These are phyloP conservation scores for Chlorophyllum brunneum DNA, from an alignment of 768 basidiomycete genomes.

Conservation along the genomic window DNA sequence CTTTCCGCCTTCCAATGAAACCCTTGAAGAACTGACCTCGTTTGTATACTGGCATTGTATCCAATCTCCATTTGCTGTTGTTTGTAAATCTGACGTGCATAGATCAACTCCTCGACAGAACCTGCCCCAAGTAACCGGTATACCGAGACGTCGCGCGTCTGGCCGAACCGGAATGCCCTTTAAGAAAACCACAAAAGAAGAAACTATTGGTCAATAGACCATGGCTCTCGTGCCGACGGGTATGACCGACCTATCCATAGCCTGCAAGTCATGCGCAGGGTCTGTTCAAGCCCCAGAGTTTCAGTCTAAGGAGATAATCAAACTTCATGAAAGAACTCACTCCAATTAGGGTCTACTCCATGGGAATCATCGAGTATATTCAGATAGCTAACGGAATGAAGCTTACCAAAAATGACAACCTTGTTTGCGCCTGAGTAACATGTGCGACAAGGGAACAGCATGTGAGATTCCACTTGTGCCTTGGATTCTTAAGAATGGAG, in stretches of 20 bases:
- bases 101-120: slow-evolving; percentile 84
- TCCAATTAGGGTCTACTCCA: slow-evolving; percentile 86
- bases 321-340: slow-evolving; percentile 42
- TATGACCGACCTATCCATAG: slow-evolving; percentile 62
- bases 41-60: slow-evolving; percentile 80
- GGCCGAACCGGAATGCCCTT: slow-evolving; percentile 81
- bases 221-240: not conserved
- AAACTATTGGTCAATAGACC: not conserved
- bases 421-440: slow-evolving; percentile 86
- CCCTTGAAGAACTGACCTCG: slow-evolving; percentile 63
- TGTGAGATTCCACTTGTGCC: not conserved
- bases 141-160: slow-evolving; percentile 80
- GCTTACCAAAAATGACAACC: slow-evolving; percentile 83
- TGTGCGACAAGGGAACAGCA: not conserved
- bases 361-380: slow-evolving; percentile 9
- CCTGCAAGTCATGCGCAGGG: slow-evolving; percentile 92
- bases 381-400: slow-evolving; percentile 3
- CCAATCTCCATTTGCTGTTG: slow-evolving; percentile 93
- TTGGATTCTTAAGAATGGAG: slow-evolving; percentile 8
- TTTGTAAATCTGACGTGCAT: slow-evolving; percentile 88
- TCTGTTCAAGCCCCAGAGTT: slow-evolving; percentile 39
- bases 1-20: no score
- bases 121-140: slow-evolving; percentile 84
- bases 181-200: not conserved
- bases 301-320: not conserved